Base-by-base conservation (phyloP, 805 yeast species). In the Saccharomycopsis fibuligera region DNA sequence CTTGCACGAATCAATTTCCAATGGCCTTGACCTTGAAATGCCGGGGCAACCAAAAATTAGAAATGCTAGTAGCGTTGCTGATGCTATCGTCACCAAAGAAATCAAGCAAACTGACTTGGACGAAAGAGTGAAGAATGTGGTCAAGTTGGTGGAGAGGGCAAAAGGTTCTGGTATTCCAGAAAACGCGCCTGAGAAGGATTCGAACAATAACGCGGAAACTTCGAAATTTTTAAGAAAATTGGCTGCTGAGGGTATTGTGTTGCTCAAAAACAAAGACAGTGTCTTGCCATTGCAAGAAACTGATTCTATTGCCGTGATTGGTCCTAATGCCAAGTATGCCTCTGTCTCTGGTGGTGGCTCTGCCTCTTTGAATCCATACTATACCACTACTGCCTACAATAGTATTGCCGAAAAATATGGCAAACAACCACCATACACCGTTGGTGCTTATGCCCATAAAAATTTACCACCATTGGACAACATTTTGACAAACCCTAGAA, bases 181-280 rank as follows among this genome's bases (percentile, higher is more conserved):
- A n/a, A n/a, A n/a, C n/a, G n/a, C n/a, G n/a, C n/a, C n/a, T n/a
- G n/a, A n/a, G n/a, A n/a, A n/a, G n/a, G n/a, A n/a, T n/a, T n/a
- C n/a, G n/a, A n/a, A n/a, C n/a, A n/a, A n/a, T n/a, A n/a, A n/a
- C n/a, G n/a, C n/a, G n/a, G n/a, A n/a, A n/a, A n/a, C n/a, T n/a
- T n/a, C n/a, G n/a, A 73, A 53, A 59, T 76, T 36, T 69, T 63
- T 50, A 48, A 48, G 4, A 68, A 67, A 41, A 66, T 60, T 4
- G 62, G n/a, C n/a, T n/a, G n/a, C n/a, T n/a, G 84, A 79, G 59
- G 79, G 80, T 1, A 65, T 78, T 41, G 75, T 76, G 3, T 61
- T 79, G 46, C 66, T 79, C 52, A 79, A 78, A 56, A 79, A 79
- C 58, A 64, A 58, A 8, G 73, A 73, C 12, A 72, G 67, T 35